phyloP scores from a whole-genome alignment of 2,329 filamentous ascomycete species.

The Chaetoscypha palmicola region DNA sequence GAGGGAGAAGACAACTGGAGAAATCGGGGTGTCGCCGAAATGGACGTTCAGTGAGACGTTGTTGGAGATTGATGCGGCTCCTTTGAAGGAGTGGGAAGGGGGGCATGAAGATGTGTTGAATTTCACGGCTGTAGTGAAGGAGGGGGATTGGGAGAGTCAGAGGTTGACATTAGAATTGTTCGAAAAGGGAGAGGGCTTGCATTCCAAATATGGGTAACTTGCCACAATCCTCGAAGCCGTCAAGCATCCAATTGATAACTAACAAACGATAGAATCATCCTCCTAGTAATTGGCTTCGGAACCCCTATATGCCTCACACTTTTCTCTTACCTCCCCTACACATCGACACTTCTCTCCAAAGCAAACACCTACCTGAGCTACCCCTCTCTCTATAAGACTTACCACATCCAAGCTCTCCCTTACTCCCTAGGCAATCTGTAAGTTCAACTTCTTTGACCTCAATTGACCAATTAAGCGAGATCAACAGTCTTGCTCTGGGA shows the following conservation, averaged over 20 bases:
- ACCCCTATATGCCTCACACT: constrained; percentile 26
- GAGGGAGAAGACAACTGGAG: too few species aligned
- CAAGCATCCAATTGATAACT: neutral
- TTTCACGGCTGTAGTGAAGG: constrained; percentile 2
- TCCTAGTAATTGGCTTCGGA: constrained; percentile 25
- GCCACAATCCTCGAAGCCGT: neutral
- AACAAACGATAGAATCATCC: neutral
- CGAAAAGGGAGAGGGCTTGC: too few species aligned
- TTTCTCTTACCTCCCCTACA: constrained; percentile 25
- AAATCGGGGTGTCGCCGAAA: neutral
- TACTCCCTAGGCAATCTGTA: constrained; percentile 33
- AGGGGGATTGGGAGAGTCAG: neutral
- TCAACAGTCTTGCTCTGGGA: too few species aligned
- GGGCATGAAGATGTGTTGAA: neutral
- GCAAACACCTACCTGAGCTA: constrained; percentile 31
- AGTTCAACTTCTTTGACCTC: too few species aligned
- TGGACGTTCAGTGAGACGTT: too few species aligned
- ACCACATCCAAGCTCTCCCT: constrained; percentile 31
- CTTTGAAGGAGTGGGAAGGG: too few species aligned
- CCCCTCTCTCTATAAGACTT: constrained; percentile 29
- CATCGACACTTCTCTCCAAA: constrained; percentile 20
- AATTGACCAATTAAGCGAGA: too few species aligned
- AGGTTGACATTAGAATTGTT: too few species aligned
- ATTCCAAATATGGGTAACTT: neutral
- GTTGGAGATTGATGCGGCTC: too few species aligned